Base-by-base conservation (phyloP, 2,329 filamentous ascomycete species). In the Calonectria honghensis region DNA sequence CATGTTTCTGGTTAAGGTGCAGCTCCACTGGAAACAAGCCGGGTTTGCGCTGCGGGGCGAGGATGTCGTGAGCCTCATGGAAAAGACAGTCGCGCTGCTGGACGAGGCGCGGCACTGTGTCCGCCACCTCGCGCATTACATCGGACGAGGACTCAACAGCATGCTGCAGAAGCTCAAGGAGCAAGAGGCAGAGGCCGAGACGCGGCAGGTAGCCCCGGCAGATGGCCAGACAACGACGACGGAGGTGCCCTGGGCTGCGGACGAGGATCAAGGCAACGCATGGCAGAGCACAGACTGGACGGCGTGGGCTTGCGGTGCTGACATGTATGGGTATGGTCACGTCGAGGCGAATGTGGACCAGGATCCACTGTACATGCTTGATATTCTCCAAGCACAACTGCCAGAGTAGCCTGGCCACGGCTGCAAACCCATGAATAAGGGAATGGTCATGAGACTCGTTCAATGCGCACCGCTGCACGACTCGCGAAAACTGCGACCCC, bases 1-100 rank as follows among this genome's bases (percentile, higher is more conserved):
- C 48, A 74, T 84, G 54, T 84, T 84, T 52, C 76, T 84, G 2
- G 82, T 84, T 77, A 84, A 84, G 71, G 80, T 83, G 6, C 79
- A 82, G 29, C 78, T 80, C 2, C 78, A 83, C 64, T 84, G 82
- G 82, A 77, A 77, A 39, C 76, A 78, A 1, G 82, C 81, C 6
- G 76, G 78, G 37, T 76, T 84, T 14, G 69, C 77, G 13, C 75
- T 82, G 3, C 72, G 81, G 35, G 83, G 85, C 70, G 83, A 83
- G 1, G 85, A 84, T 45, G 81, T 83, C 0, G 72, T 80, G 0
- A 29, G 75, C 1, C 72, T 82, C 0, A 79, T 83, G 10, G 80
- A 82, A 51, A 75, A 78, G 13, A 76, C 79, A 20, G 76, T 83
- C 6, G 31, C 66, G 0, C 65, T 83, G 41, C 74, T 83, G 24